Percentiles rank a stretch among this genome's conserved stretches.
Evolutionary conservation across 345 rosid species (phyloP).

Genomic region (Citrus reticulata): DNA sequence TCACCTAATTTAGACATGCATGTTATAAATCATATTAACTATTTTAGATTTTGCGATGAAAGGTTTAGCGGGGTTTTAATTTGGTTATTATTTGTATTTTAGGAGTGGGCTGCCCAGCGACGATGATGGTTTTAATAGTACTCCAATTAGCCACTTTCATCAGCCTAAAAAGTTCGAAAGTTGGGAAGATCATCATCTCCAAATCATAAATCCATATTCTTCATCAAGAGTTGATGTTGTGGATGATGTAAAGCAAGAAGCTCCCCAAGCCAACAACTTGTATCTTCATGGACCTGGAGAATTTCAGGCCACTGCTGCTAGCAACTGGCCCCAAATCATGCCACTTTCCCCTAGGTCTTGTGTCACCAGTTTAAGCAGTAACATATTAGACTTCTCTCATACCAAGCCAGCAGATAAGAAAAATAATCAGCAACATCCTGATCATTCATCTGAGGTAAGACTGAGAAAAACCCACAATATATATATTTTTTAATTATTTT

Average conservation of each 20-base stretch:
- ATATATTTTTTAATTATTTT: neutral
- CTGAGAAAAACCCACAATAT: neutral
- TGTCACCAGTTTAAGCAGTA: conserved; percentile 33
- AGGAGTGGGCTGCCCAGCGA: conserved; percentile 40
- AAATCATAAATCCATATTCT: conserved; percentile 24
- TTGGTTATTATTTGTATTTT: conserved; percentile 4
- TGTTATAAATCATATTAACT: too few relatives aligned
- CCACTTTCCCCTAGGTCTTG: conserved; percentile 44
- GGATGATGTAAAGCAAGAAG: conserved; percentile 45
- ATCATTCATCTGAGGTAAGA: conserved; percentile 42
- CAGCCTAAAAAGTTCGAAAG: conserved; percentile 30
- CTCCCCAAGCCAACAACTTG: conserved; percentile 27
- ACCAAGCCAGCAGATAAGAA: conserved; percentile 19
- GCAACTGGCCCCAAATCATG: conserved; percentile 22
- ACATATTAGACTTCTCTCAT: conserved; percentile 38
- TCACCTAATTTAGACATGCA: too few relatives aligned
- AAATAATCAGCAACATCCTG: conserved; percentile 16
- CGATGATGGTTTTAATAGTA: conserved; percentile 27
- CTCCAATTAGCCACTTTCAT: conserved; percentile 20
- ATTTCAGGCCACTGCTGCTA: conserved; percentile 21
- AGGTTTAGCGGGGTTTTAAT: neutral
- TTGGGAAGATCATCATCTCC: conserved; percentile 29
- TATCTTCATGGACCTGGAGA: conserved; percentile 30
- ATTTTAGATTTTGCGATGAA: neutral
- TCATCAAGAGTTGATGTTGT: conserved; percentile 4